Base-by-base conservation (phyloP, 148 eudicot species). In the Chenopodium formosanum region DNA sequence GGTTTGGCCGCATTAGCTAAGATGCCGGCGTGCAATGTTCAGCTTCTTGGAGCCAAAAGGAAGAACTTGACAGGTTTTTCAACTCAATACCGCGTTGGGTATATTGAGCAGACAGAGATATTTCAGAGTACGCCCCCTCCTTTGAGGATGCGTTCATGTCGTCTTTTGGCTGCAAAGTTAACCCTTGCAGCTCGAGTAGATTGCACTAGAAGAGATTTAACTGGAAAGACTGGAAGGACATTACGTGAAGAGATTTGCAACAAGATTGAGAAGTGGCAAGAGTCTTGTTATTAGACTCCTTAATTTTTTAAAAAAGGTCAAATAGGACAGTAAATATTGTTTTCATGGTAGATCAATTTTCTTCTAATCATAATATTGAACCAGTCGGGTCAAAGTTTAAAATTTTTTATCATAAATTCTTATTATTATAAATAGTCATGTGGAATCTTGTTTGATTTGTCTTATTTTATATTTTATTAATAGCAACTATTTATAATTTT, bases 201-300 rank as follows among this genome's bases (percentile, higher is more conserved):
- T 82, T 89, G 92, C 25, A 94, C 88, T 1, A 86, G 93, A 83
- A 95, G 98, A n/a, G 99, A 96, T 84, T 92, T 92, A 50, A 88
- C 90, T 52, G 99, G 98, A 62, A 90, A 88, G 84, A 86, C 83
- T 53, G 98, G 99, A 75, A 94, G 99, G 84, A 22, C 74, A 19
- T 83, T 92, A 1, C 89, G 92, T 8, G 98, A 92, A 68, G 98
- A 92, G 87, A 85, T 96, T 32, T 92, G 89, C 64, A 96, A 96
- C 80, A 96, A 94, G 88, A 96, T 96, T 75, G 99, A 94, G 87
- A 96, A 96, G 77, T 96, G 98, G 99, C 99, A 94, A 83, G 99
- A 94, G 86, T 97, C 97, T 34, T 34, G 40, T 34, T 34, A 3
- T 37, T 37, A 37, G 40, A 37, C 40, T 37, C 40, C 6, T 4